Base-by-base conservation (phyloP, 305 asterid genomes). In the Fraxinus latifolia region DNA sequence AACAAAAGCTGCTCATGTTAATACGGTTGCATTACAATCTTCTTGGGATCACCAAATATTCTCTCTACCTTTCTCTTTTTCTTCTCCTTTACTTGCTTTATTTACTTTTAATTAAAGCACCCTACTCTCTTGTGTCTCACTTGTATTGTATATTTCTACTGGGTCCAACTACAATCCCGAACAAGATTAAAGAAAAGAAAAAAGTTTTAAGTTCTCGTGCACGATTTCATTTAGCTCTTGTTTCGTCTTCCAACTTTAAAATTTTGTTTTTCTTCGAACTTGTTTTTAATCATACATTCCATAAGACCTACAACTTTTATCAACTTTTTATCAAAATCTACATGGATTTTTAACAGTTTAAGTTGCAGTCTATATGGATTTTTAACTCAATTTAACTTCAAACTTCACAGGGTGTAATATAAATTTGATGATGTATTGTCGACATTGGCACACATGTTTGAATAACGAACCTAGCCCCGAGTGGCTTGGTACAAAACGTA, bases 41-140 rank as follows among this genome's bases (percentile, higher is more conserved):
- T 88, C 80, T 86, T 80, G 88, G 91, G 91, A 88, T 88, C 88
- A 77, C 77, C 88, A 86, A 88, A 84, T 82, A 82, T 82, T 82
- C 87, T 50, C 85, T 32, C 83, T 27, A 1, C 65, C 82, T 84
- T 68, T 82, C 70, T 84, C 87, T 83, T 83, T 74, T 84, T 27
- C 80, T 72, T 78, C 80, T 75, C 50, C 86, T 80, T 80, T 82
- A 36, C 36, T 32, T 71, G 25, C 74, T 70, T 55, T 80, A 17
- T 37, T 19, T 37, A 36, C 78, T 85, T 87, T 87, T 79, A 82
- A 27, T 74, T 82, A 86, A 88, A 88, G 89, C 84, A 74, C 84
- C 82, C 27, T 76, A 53, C 44, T 82, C 86, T 82, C 85, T 74
- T 72, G 50, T 79, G 68, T 85, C 67, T 71, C 81, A 55, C 39